These are phyloP conservation scores for Microbotryum silenes-acaulis DNA, from an alignment of 1,284 basidiomycete genomes.

Conservation along the genomic window DNA sequence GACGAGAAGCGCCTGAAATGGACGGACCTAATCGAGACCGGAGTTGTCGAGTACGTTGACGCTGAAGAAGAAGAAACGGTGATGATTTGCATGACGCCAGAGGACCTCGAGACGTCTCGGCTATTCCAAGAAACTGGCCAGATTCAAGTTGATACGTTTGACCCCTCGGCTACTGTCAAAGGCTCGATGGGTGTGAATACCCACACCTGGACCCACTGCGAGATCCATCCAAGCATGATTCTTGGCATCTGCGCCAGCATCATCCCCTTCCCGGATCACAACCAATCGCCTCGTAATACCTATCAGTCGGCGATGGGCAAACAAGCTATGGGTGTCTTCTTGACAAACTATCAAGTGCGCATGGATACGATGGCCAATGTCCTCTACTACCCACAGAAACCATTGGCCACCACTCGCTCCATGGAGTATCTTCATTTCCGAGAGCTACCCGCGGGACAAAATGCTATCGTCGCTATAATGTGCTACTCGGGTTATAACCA, in stretches of 20 bases:
- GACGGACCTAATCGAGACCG: constrained; percentile 75
- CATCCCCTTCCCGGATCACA: constrained; percentile 99
- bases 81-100: constrained; percentile 97
- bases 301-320: constrained; percentile 99
- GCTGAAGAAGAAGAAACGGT: constrained; percentile 99
- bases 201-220: constrained; percentile 96
- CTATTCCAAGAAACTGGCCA: constrained; percentile 47
- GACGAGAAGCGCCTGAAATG: constrained; percentile 60
- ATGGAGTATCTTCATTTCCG: constrained; percentile 99
- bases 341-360: constrained; percentile 93
- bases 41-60: constrained; percentile 89
- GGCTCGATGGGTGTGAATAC: constrained; percentile 29
- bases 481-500: constrained; percentile 99
- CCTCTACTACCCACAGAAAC: constrained; percentile 97
- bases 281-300: constrained; percentile 98
- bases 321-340: constrained; percentile 97
- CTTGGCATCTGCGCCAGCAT: constrained; percentile 96
- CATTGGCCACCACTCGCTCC: constrained; percentile 91
- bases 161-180: constrained; percentile 50
- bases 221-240: constrained; percentile 99
- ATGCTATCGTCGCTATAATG: constrained; percentile 91
- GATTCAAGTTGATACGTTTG: constrained; percentile 43
- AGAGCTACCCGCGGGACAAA: constrained; percentile 88
- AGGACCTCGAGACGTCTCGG: constrained; percentile 81
- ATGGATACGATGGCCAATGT: constrained; percentile 99